Conservation (phyloP, 352 stramenopile genomes). For the Aphanomyces astaci region DNA sequence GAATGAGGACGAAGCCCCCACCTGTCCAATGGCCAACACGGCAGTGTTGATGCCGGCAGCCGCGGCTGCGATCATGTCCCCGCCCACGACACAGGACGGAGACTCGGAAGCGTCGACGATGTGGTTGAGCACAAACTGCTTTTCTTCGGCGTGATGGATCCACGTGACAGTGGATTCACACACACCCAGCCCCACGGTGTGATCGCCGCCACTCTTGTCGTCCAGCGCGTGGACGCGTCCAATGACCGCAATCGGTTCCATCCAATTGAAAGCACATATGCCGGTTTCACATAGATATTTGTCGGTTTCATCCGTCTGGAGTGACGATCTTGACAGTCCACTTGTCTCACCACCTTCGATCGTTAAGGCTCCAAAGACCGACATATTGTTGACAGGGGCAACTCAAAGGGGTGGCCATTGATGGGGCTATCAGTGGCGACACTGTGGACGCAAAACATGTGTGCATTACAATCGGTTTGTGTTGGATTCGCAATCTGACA, state of each 20-base stretch:
- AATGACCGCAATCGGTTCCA: background rate
- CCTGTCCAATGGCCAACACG: conserved; percentile 13
- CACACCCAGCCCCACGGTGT: background rate
- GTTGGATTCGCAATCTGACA: too few relatives aligned
- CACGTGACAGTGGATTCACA: conserved; percentile 6
- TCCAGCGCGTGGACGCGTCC: background rate
- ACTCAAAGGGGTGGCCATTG: too few relatives aligned
- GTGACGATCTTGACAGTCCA: too few relatives aligned
- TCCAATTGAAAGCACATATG: background rate
- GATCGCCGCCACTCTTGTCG: background rate
- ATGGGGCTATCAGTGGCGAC: too few relatives aligned
- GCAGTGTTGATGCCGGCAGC: background rate
- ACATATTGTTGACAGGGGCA: too few relatives aligned
- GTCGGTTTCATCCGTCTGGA: too few relatives aligned
- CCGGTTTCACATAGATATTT: too few relatives aligned
- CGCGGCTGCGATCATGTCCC: background rate
- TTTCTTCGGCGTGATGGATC: conserved; percentile 22
- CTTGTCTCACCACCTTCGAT: too few relatives aligned
- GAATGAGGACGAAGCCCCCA: background rate
- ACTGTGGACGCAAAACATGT: too few relatives aligned
- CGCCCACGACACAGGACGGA: background rate
- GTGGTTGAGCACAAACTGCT: background rate
- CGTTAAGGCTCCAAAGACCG: too few relatives aligned
- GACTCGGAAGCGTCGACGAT: background rate
- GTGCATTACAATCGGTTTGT: too few relatives aligned